Percentiles rank a stretch among this genome's conserved stretches.
phyloP scores from a whole-genome alignment of 2,329 filamentous ascomycete species.

The Lasiodiplodia sp. region DNA sequence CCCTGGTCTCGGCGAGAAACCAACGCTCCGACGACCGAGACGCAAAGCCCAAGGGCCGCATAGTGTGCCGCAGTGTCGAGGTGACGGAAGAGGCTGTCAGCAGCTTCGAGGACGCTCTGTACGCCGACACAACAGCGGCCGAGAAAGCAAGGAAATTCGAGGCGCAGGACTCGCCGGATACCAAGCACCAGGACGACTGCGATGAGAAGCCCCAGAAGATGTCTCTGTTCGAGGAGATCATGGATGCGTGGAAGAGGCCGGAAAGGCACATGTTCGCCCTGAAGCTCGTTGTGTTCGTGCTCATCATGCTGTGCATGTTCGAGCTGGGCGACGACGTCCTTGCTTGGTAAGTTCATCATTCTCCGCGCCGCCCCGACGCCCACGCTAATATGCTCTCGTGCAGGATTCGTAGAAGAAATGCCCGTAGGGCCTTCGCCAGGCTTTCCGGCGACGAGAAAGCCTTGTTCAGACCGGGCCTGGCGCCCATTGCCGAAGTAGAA shows the following conservation, averaged over 20 bases:
- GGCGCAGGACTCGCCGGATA: background rate
- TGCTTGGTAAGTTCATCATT: slow-evolving; percentile 1
- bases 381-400: background rate
- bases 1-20: slow-evolving; percentile 13
- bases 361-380: background rate
- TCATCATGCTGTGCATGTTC: slow-evolving; percentile 29
- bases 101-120: slow-evolving; percentile 22
- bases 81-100: slow-evolving; percentile 15
- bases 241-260: slow-evolving; percentile 21
- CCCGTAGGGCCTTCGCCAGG: slow-evolving; percentile 1
- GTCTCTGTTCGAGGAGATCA: slow-evolving; percentile 18
- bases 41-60: slow-evolving; percentile 3
- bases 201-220: slow-evolving; percentile 17
- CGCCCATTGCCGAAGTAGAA: slow-evolving; percentile 22
- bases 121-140: slow-evolving; percentile 18
- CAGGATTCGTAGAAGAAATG: slow-evolving; percentile 11
- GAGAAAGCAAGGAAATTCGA: slow-evolving; percentile 13
- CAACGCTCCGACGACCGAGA: slow-evolving; percentile 11
- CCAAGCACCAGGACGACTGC: background rate
- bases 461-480: slow-evolving; percentile 24
- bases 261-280: slow-evolving; percentile 25
- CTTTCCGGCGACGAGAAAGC: slow-evolving; percentile 23
- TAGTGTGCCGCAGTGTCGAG: slow-evolving; percentile 28
- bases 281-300: slow-evolving; percentile 19
- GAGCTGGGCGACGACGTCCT: slow-evolving; percentile 23